Percentiles rank a stretch among this genome's conserved stretches.
These are phyloP conservation scores for Annulohypoxylon stygium DNA, from an alignment of 495 filamentous ascomycete species.

Conservation along the genomic window DNA sequence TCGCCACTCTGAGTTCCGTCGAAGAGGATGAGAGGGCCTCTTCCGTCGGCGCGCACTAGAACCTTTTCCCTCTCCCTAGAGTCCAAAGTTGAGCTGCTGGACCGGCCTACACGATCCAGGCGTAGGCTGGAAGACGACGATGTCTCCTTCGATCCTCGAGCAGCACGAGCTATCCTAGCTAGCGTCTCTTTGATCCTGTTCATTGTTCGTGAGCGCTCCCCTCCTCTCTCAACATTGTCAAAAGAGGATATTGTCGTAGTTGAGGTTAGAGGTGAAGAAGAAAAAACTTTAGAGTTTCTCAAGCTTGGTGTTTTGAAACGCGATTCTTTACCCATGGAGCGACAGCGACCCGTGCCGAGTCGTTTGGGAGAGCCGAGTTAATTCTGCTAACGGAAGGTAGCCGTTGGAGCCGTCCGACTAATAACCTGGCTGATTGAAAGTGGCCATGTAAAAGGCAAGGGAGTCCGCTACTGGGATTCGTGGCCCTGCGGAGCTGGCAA, in stretches of 20 bases:
- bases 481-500: slow-evolving; percentile 37
- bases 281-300: slow-evolving; percentile 10
- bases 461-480: slow-evolving; percentile 27
- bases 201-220: slow-evolving; percentile 48
- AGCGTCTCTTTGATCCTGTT: slow-evolving; percentile 53
- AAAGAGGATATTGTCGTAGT: slow-evolving; percentile 8
- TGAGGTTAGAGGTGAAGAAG: slow-evolving; percentile 6
- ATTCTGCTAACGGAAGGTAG: slow-evolving; percentile 40
- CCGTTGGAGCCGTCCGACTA: slow-evolving; percentile 44
- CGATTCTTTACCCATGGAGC: slow-evolving; percentile 24
- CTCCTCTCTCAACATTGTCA: slow-evolving; percentile 35
- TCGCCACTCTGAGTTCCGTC: slow-evolving; percentile 43
- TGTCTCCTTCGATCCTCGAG: slow-evolving; percentile 40
- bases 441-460: slow-evolving; percentile 32
- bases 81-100: slow-evolving; percentile 50
- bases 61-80: slow-evolving; percentile 45
- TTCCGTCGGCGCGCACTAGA: slow-evolving; percentile 45
- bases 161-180: slow-evolving; percentile 51
- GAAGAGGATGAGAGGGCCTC: slow-evolving; percentile 47
- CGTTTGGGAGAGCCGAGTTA: slow-evolving; percentile 16
- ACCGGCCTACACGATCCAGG: slow-evolving; percentile 49
- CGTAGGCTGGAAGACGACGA: slow-evolving; percentile 39
- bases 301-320: slow-evolving; percentile 38
- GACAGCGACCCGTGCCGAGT: slow-evolving; percentile 42
- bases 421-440: slow-evolving; percentile 29